These are phyloP conservation scores for Cercospora sp. DNA, from an alignment of 2,329 filamentous ascomycete genomes.

Conservation along the genomic window DNA sequence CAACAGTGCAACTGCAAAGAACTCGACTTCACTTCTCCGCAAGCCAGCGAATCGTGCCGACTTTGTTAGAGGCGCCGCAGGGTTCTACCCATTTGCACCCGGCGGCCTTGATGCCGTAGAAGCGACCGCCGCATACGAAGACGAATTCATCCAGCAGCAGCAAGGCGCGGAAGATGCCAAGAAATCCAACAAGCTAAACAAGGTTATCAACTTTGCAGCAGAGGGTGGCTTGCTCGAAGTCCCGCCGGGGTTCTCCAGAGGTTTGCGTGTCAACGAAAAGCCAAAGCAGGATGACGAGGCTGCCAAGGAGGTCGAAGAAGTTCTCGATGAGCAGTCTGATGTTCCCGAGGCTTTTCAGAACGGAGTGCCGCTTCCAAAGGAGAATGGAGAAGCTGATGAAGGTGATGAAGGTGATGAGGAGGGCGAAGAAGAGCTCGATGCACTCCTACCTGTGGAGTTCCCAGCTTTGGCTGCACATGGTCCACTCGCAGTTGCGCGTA, in stretches of 20 bases:
- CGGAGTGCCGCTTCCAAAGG: constrained; percentile 33
- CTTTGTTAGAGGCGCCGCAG: constrained; percentile 87
- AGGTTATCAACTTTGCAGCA: constrained; percentile 77
- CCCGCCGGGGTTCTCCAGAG: constrained; percentile 78
- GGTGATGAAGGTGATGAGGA: constrained; percentile 42
- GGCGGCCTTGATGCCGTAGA: constrained; percentile 86
- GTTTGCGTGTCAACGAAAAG: constrained; percentile 69
- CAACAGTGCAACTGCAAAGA: constrained; percentile 87
- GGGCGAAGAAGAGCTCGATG: constrained; percentile 69
- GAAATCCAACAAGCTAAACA: constrained; percentile 62
- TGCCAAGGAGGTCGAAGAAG: constrained; percentile 68
- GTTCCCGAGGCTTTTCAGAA: constrained; percentile 42
- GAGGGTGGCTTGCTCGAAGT: constrained; percentile 77
- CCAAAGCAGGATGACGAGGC: constrained; percentile 54
- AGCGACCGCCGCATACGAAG: constrained; percentile 79
- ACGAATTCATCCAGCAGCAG: constrained; percentile 61
- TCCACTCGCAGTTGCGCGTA: constrained; percentile 68
- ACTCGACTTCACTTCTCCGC: constrained; percentile 83
- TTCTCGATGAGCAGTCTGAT: constrained; percentile 55
- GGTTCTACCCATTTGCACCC: constrained; percentile 91
- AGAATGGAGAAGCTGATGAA: constrained; percentile 46
- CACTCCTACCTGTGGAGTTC: constrained; percentile 86
- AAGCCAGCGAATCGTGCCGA: constrained; percentile 85
- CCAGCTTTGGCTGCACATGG: constrained; percentile 83
- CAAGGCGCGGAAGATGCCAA: constrained; percentile 43